phyloP scores from a whole-genome alignment of 768 basidiomycete species.

The Fomitopsis serialis region DNA sequence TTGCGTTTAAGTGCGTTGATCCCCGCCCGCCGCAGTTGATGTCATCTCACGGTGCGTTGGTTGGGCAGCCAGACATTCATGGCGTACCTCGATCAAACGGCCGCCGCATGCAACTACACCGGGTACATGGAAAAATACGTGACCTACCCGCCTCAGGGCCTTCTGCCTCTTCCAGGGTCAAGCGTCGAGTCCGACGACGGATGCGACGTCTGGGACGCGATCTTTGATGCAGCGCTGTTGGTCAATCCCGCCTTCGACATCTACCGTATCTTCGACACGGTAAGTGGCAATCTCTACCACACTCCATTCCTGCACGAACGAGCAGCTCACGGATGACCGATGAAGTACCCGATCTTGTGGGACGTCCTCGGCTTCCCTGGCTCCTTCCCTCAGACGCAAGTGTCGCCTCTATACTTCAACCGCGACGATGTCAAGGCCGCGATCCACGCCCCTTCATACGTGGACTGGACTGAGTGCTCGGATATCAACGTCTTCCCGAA shows the following conservation, averaged over 20 bases:
- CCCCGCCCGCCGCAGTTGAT: neutral
- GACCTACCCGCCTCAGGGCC: conserved; percentile 57
- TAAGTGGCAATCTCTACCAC: conserved; percentile 15
- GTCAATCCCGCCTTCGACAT: conserved; percentile 76
- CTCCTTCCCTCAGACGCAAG: conserved; percentile 40
- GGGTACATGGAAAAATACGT: conserved; percentile 58
- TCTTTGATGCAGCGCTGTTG: conserved; percentile 54
- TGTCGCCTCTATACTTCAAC: conserved; percentile 65
- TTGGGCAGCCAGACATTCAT: conserved; percentile 55
- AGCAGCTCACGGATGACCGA: neutral
- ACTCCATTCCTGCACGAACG: neutral
- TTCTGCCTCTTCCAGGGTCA: conserved; percentile 62
- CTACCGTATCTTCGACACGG: conserved; percentile 73
- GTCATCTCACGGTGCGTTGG: neutral
- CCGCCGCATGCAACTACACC: conserved; percentile 55
- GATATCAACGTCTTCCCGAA: conserved; percentile 46
- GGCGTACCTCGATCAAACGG: conserved; percentile 46
- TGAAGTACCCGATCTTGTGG: conserved; percentile 60
- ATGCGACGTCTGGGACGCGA: conserved; percentile 65
- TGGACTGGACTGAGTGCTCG: conserved; percentile 62
- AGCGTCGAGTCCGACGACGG: conserved; percentile 39
- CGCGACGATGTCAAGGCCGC: conserved; percentile 60
- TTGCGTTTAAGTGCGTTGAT: conserved; percentile 61
- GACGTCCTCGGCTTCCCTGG: conserved; percentile 81
- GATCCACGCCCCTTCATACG: conserved; percentile 63